Evolutionary conservation across 2,329 filamentous ascomycete species (phyloP).

Genomic region (Epichloe baconii): DNA sequence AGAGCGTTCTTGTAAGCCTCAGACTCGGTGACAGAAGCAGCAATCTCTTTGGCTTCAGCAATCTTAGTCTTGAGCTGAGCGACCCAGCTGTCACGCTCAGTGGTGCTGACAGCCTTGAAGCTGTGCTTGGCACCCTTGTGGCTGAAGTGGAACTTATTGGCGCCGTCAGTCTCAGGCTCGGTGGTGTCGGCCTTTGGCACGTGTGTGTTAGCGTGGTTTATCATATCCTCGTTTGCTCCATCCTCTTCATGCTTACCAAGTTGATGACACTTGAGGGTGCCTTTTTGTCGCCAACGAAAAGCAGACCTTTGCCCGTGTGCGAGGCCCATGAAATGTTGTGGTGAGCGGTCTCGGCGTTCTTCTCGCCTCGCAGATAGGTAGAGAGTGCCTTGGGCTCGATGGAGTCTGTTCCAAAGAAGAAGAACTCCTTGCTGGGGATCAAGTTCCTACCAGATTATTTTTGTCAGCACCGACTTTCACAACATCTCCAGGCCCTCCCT

Average conservation of each 20-base stretch:
- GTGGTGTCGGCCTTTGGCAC: conserved; percentile 40
- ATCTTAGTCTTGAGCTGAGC: conserved; percentile 70
- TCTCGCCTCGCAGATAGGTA: conserved; percentile 77
- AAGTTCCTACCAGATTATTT: conserved; percentile 50
- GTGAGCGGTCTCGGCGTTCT: conserved; percentile 62
- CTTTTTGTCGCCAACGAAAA: conserved; percentile 83
- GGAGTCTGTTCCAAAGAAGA: conserved; percentile 68
- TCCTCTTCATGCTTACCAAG: conserved; percentile 45
- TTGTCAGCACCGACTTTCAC: conserved; percentile 3
- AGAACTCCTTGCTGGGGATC: conserved; percentile 84
- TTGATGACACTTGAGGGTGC: conserved; percentile 72
- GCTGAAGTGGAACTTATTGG: conserved; percentile 75
- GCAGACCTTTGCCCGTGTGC: conserved; percentile 87
- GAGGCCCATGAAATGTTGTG: conserved; percentile 77
- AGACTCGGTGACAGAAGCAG: conserved; percentile 57
- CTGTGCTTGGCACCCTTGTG: conserved; percentile 80
- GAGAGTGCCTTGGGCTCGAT: conserved; percentile 61
- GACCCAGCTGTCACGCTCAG: conserved; percentile 90
- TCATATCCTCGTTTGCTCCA: background rate
- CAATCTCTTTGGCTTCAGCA: conserved; percentile 71
- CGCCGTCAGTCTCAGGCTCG: conserved; percentile 63
- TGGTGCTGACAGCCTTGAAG: conserved; percentile 65
- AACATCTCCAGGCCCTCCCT: rapidly evolving
- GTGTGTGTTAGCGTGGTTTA: background rate
- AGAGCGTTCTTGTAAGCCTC: conserved; percentile 83